Evolutionary conservation across 371 early-diverging fungal genomes (phyloP), one percentile per base, ranked within the genome.

Genomic region (Nematocida sp.): DNA sequence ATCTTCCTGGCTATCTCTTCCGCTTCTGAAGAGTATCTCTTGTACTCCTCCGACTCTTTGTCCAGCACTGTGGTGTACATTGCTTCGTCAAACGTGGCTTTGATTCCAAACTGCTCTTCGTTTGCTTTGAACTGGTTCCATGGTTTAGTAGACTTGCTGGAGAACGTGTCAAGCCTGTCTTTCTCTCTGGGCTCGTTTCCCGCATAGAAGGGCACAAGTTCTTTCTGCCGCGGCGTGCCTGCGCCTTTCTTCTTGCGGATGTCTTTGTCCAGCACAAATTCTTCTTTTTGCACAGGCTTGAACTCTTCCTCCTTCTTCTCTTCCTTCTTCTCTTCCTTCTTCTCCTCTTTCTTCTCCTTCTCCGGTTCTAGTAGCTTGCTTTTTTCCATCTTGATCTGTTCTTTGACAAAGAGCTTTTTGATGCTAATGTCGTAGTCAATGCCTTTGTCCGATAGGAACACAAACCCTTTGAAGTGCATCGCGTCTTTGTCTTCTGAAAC

Each of bases 71-170:
- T 94, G 1, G 96, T 95, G 81, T 97, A 97, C 1, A 93, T 77
- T 51, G 91, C 90, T 76, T 95, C 95, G 76, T 95, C 86, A 84
- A 90, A 97, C 79, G 91, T 91, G 0, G 94, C 90, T 29, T 86
- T 90, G 57, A 97, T 86, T 0, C 95, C 95, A 87, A 95, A 96
- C 48, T 91, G 83, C 67, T 86, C 82, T 79, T 93, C 91, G 79
- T 96, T 96, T 2, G 86, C 91, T n/a, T 89, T 91, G 86, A 97
- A 97, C 81, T 97, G 96, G 84, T 97, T 93, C 96, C 96, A 97
- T 65, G 21, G 29, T 52, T 37, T 25, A 58, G 25, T 41, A 1
- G 2, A 29, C 36, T 52, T 36, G 23, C 52, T 48, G 32, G 19
- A 21, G n/a, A 11, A 15, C 1, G 45, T 5, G 21, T 29, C 38